Evolutionary conservation across 768 basidiomycete species (phyloP), one percentile per base, ranked within the genome.

Genomic region (Suillus subaureus): DNA sequence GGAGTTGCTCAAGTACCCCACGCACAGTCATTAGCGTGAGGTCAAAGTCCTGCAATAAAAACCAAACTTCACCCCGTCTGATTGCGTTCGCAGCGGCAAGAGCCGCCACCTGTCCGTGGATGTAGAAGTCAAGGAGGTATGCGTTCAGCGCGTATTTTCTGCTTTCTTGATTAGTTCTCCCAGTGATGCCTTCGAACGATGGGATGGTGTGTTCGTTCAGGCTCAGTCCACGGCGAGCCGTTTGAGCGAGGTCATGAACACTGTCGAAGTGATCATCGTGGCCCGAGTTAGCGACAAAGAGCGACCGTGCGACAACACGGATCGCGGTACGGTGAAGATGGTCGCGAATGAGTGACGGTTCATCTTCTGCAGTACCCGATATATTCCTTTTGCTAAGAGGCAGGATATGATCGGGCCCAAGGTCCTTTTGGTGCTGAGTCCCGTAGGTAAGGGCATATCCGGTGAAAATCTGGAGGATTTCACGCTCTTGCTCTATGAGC

Each of bases 241-340:
- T 87, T 12, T 74, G 75, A 1, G 79, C 76, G 11, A 92, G 79
- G 67, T 92, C 89, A 2, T 74, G 65, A 13, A 90, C 78, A 37
- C 77, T 82, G 6, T 65, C 47, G 69, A 89, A 91, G 1, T 68
- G 63, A 70, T 92, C 90, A 35, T 73, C 82, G 62, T 88, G 87
- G 0, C 91, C 90, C 0, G 90, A 92, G 64, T 82, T 88, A 0
- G 90, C 87, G 8, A 87, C 88, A 67, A 91, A 92, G 6, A 79
- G 69, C 1, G 90, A 92, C 11, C 89, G 85, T 35, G 80, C 82
- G 1, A 76, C 70, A 31, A 82, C 75, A 0, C 40, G 69, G n/a
- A 81, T 72, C 8, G 82, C 76, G 0, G 80, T 81, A 1, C 75
- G 66, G 1, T 74, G 71, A 45, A 89, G 77, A 66, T 81, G 72